Evolutionary conservation across 2,329 filamentous ascomycete genomes (phyloP).

Genomic region (Diaporthe ilicicola): DNA sequence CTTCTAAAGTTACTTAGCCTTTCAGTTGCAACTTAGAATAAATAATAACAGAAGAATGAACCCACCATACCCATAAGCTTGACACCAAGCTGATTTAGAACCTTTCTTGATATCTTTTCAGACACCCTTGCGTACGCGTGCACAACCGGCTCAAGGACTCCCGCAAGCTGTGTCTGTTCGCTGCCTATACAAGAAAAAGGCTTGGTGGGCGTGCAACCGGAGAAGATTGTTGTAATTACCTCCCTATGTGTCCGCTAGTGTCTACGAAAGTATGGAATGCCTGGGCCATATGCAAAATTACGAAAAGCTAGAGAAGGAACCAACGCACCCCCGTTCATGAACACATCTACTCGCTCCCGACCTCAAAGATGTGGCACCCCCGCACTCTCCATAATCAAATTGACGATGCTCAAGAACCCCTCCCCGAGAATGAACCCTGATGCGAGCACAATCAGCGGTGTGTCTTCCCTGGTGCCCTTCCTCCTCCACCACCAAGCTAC

Average conservation of each 20-base stretch:
- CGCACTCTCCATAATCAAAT: constrained; percentile 81
- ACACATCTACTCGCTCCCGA: not conserved
- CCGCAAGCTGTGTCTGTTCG: not conserved
- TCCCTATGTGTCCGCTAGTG: not conserved
- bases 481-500: constrained; percentile 80
- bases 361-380: constrained; percentile 75
- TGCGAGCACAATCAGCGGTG: constrained; percentile 88
- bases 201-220: too few relatives aligned
- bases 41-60: too few relatives aligned
- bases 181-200: not conserved
- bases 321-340: not conserved
- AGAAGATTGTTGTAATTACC: not conserved
- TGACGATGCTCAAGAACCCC: constrained; percentile 90
- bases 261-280: not conserved
- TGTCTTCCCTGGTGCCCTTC: constrained; percentile 64
- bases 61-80: too few relatives aligned
- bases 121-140: too few relatives aligned
- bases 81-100: not conserved
- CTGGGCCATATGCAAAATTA: not conserved
- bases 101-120: too few relatives aligned
- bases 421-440: constrained; percentile 91
- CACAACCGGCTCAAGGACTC: not conserved
- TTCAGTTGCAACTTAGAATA: too few relatives aligned
- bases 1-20: too few relatives aligned
- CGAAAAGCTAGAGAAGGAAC: not conserved